These are phyloP conservation scores for Castanopsis chinensis DNA, from an alignment of 306 rosid species.

Conservation along the genomic window DNA sequence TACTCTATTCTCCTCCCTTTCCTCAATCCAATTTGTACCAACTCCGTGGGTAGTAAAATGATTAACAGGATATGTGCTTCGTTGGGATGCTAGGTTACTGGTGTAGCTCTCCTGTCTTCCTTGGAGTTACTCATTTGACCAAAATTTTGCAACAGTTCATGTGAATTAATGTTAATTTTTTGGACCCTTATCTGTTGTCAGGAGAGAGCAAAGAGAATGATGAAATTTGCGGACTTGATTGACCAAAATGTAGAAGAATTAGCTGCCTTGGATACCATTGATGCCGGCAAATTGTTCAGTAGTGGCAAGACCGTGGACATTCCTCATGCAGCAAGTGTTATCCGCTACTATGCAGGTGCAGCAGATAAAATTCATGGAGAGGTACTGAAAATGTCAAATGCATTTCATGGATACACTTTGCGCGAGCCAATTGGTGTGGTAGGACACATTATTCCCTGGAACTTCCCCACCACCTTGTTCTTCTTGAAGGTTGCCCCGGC, in stretches of 20 bases:
- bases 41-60: too few relatives aligned
- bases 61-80: too few relatives aligned
- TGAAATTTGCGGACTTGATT: slow-evolving; percentile 65
- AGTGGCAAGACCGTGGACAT: slow-evolving; percentile 44
- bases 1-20: too few relatives aligned
- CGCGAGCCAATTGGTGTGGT: slow-evolving; percentile 79
- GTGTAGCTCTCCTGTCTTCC: too few relatives aligned
- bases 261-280: slow-evolving; percentile 70
- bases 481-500: slow-evolving; percentile 59
- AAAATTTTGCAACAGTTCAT: background rate
- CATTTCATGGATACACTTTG: slow-evolving; percentile 66
- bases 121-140: background rate
- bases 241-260: slow-evolving; percentile 59
- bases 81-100: too few relatives aligned
- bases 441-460: slow-evolving; percentile 90
- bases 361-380: slow-evolving; percentile 88
- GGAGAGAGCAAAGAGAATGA: slow-evolving; percentile 61
- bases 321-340: slow-evolving; percentile 30
- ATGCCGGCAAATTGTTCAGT: slow-evolving; percentile 60
- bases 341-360: slow-evolving; percentile 87
- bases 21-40: too few relatives aligned
- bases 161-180: background rate
- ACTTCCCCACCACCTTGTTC: slow-evolving; percentile 58
- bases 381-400: slow-evolving; percentile 45
- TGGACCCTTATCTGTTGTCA: slow-evolving; percentile 12